Percentiles rank a stretch among this genome's conserved stretches.
phyloP scores from a whole-genome alignment of 805 yeast genomes.

The Isabelozyma rhagii region DNA sequence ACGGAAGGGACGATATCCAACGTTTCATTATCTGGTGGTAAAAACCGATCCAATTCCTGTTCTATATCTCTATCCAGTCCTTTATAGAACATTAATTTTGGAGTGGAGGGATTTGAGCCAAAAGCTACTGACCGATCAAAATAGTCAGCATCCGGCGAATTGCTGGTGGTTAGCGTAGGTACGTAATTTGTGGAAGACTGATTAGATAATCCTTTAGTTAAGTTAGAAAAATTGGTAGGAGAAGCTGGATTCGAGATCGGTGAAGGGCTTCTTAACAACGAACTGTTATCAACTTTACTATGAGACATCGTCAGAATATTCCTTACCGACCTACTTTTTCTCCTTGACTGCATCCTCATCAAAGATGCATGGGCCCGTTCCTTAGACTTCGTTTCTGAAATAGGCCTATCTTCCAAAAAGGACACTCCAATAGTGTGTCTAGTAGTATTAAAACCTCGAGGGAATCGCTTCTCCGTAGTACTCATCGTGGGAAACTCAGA shows the following conservation, averaged over 20 bases:
- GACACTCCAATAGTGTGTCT: constrained; percentile 6
- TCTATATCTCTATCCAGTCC: not conserved
- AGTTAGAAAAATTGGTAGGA: constrained; percentile 10
- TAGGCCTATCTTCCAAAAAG: constrained; percentile 25
- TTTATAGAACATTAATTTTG: not conserved
- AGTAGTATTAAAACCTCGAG: constrained; percentile 12
- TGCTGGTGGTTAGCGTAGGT: not conserved
- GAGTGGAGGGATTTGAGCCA: not conserved
- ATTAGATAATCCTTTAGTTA: constrained; percentile 4
- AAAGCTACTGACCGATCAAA: not conserved
- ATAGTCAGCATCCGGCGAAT: not conserved
- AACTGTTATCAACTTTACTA: constrained; percentile 15
- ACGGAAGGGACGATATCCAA: not conserved
- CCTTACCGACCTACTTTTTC: constrained; percentile 46
- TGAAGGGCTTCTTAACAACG: constrained; percentile 3
- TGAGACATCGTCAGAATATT: constrained; percentile 24
- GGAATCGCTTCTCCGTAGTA: constrained; percentile 24
- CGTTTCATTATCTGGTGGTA: not conserved
- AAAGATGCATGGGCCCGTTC: constrained; percentile 68
- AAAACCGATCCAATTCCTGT: not conserved
- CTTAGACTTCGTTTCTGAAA: constrained; percentile 39
- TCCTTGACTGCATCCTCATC: constrained; percentile 55
- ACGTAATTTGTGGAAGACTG: not conserved
- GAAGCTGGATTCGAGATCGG: constrained; percentile 20
- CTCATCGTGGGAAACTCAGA: constrained; percentile 41